Percentiles rank a stretch among this genome's conserved stretches.
phyloP scores from a whole-genome alignment of 2,329 filamentous ascomycete genomes.

The Chrysosporium keratinophilum region DNA sequence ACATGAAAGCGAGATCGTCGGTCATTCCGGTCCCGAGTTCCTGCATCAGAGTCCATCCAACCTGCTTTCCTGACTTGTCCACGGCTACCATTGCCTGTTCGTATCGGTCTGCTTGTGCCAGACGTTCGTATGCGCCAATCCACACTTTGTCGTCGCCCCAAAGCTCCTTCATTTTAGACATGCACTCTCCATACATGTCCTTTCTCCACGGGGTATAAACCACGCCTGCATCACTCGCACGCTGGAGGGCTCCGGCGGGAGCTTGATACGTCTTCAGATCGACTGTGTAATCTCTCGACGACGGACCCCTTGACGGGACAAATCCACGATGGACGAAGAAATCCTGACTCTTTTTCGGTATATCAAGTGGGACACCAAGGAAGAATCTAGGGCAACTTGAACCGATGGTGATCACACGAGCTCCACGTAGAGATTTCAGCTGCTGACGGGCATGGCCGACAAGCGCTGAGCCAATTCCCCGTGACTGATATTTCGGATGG shows the following conservation, averaged over 20 bases:
- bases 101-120: slow-evolving; percentile 30
- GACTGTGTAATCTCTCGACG: slow-evolving; percentile 34
- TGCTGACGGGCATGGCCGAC: slow-evolving; percentile 12
- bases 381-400: slow-evolving; percentile 38
- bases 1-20: slow-evolving; percentile 34
- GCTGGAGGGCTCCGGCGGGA: slow-evolving; percentile 28
- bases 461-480: slow-evolving; percentile 19
- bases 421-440: slow-evolving; percentile 1
- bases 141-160: slow-evolving; percentile 27
- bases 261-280: slow-evolving; percentile 30
- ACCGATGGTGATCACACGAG: slow-evolving; percentile 20
- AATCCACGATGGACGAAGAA: slow-evolving; percentile 38
- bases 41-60: slow-evolving; percentile 41
- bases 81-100: slow-evolving; percentile 37
- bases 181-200: slow-evolving; percentile 15
- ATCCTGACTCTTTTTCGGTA: slow-evolving; percentile 26
- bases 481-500: slow-evolving; percentile 19
- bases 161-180: slow-evolving; percentile 13
- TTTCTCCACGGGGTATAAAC: slow-evolving; percentile 14
- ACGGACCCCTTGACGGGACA: slow-evolving; percentile 20
- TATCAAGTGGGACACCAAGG: slow-evolving; percentile 35
- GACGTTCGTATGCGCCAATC: slow-evolving; percentile 32
- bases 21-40: slow-evolving; percentile 24
- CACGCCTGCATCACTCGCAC: slow-evolving; percentile 20
- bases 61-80: slow-evolving; percentile 28